Evolutionary conservation across 305 asterid species (phyloP).

Genomic region (Fraxinus latifolia): DNA sequence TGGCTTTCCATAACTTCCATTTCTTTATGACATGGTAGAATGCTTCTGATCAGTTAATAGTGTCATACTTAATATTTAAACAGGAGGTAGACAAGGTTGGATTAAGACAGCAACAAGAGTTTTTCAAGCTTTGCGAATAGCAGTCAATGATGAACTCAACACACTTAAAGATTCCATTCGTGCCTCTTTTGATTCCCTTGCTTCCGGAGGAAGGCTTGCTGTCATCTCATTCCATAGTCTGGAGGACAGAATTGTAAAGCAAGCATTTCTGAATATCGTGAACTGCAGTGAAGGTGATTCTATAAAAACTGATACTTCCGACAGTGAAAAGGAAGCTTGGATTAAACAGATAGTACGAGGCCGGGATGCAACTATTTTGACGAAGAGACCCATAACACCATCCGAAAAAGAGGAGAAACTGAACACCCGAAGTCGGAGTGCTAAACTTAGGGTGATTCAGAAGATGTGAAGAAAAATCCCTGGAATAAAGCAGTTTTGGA

Average conservation of each 20-base stretch:
- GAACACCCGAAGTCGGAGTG: conserved; percentile 82
- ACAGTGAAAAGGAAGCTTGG: conserved; percentile 60
- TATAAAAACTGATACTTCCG: conserved; percentile 5
- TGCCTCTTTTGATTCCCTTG: conserved; percentile 57
- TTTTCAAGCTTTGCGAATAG: conserved; percentile 88
- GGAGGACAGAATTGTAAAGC: conserved; percentile 94
- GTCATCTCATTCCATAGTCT: conserved; percentile 88
- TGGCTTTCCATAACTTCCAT: conserved; percentile 18
- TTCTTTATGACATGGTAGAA: background rate
- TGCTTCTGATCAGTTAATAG: background rate
- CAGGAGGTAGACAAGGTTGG: conserved; percentile 99
- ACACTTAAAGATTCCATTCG: conserved; percentile 63
- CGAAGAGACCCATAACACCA: conserved; percentile 90
- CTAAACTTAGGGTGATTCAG: conserved; percentile 88
- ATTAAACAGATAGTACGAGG: conserved; percentile 67
- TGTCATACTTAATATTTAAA: background rate
- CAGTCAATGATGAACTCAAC: conserved; percentile 88
- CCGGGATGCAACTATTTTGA: conserved; percentile 50
- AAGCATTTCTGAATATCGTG: conserved; percentile 68
- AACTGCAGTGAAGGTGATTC: conserved; percentile 33
- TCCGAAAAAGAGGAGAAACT: conserved; percentile 76
- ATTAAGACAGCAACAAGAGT: conserved; percentile 93
- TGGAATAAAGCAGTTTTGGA: conserved; percentile 19
- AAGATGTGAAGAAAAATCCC: conserved; percentile 41
- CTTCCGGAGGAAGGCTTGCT: conserved; percentile 89